phyloP scores from a whole-genome alignment of 2,329 filamentous ascomycete genomes.

The Cladosporium sp. region DNA sequence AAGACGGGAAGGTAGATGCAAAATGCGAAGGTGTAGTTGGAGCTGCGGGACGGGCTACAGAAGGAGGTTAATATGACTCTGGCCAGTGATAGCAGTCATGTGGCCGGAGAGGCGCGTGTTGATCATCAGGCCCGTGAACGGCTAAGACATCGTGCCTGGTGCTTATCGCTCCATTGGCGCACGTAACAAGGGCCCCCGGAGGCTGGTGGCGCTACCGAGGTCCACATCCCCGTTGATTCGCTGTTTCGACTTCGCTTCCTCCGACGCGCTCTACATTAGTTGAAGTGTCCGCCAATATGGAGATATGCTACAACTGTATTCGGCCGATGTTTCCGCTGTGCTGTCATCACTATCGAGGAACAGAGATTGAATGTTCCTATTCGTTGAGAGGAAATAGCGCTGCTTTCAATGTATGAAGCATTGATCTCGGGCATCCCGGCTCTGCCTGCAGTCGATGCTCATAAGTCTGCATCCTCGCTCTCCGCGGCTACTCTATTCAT shows the following conservation, averaged over 20 bases:
- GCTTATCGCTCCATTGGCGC: conserved; percentile 3
- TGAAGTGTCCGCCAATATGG: neutral
- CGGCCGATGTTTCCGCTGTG: neutral
- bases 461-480: too few species aligned
- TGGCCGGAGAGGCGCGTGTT: neutral
- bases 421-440: conserved; percentile 64
- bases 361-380: conserved; percentile 1
- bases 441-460: too few species aligned
- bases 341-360: neutral
- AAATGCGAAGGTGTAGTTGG: neutral
- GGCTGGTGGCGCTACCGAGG: neutral
- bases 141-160: neutral
- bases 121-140: neutral
- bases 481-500: too few species aligned
- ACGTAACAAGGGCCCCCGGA: neutral
- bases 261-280: neutral
- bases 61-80: neutral
- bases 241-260: neutral
- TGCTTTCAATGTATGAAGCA: too few species aligned
- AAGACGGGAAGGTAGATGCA: conserved; percentile 2
- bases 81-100: conserved; percentile 5
- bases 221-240: conserved; percentile 1
- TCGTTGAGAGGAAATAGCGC: conserved; percentile 11
- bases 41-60: neutral
- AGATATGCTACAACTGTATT: conserved; percentile 4